Evolutionary conservation across 176 grass and related monocot species (phyloP), one percentile per base, ranked within the genome.

Genomic region (Musa troglodytarum): DNA sequence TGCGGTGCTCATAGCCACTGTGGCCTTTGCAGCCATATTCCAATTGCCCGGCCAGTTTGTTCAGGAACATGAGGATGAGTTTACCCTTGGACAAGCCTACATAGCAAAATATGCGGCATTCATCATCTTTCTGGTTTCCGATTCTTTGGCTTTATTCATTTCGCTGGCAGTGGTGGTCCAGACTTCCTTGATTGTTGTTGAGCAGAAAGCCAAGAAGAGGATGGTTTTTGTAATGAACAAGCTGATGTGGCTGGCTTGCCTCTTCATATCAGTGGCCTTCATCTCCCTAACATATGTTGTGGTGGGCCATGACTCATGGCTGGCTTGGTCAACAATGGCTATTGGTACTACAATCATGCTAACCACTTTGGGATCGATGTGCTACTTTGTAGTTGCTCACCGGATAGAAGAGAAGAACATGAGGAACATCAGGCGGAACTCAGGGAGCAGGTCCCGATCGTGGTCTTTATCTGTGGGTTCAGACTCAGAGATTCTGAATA

Each of bases 221-320:
- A 76, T 76, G 74, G 74, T 76, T 19, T 76, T 76, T 50, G 74
- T 76, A 26, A 76, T 76, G 56, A 76, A 76, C 74, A 76, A 76
- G 57, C 17, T 76, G 56, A 76, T 76, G 74, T 76, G 74, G 74
- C 8, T 76, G 3, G 74, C 74, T 7, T 76, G 74, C 29, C 54
- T 76, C 26, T 76, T 43, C 56, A 76, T 76, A 63, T 76, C 74
- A 1, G 28, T 49, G 3, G 28, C 74, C 55, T 76, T 76, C 54
- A 76, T 76, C 74, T 76, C 74, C 1, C 74, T 76, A 11, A 76
- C 74, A 6, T 76, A 76, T 62, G 74, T 76, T 20, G 74, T 76
- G 4, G 74, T 76, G 19, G 74, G 74, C 2, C 52, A 74, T 26
- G 56, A 76, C 34, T 62, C 11, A 8, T 75, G 74, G 74, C 34